phyloP scores from a whole-genome alignment of 345 rosid genomes.

The Iberis pinnata region DNA sequence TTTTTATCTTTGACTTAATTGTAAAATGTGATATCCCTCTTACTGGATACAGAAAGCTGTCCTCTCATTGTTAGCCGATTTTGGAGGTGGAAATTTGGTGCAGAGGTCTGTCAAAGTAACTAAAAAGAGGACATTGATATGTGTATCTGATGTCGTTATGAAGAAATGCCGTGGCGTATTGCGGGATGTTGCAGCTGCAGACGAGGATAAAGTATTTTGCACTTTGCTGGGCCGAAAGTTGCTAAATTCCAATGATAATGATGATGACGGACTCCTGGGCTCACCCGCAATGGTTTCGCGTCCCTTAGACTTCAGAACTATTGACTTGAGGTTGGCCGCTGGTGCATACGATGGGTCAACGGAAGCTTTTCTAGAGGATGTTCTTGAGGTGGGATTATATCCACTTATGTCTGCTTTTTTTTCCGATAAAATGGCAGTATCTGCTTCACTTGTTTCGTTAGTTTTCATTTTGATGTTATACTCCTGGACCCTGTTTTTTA shows the following conservation, averaged over 20 bases:
- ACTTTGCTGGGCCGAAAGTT: constrained; percentile 79
- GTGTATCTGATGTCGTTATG: constrained; percentile 72
- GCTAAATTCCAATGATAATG: constrained; percentile 60
- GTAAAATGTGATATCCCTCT: constrained; percentile 14
- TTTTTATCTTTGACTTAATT: constrained; percentile 7
- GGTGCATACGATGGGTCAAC: constrained; percentile 83
- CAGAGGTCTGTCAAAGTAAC: constrained; percentile 45
- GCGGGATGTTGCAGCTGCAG: constrained; percentile 75
- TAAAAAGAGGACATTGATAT: constrained; percentile 46
- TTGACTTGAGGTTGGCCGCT: constrained; percentile 86
- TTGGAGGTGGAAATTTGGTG: constrained; percentile 40
- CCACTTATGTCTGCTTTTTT: neutral
- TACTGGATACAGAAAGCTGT: constrained; percentile 90
- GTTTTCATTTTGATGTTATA: constrained; percentile 9
- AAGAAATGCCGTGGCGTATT: constrained; percentile 77
- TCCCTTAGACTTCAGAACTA: constrained; percentile 90
- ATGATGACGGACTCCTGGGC: constrained; percentile 95
- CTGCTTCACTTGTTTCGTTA: neutral
- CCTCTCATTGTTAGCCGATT: constrained; percentile 75
- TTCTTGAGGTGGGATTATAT: constrained; percentile 65
- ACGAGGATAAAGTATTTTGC: constrained; percentile 77
- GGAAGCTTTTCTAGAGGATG: constrained; percentile 92
- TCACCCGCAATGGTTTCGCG: constrained; percentile 94
- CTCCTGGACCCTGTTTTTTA: neutral
- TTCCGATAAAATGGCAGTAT: constrained; percentile 5